Evolutionary conservation across 768 basidiomycete species (phyloP), one percentile per base, ranked within the genome.

Genomic region (Kwoniella sp.): DNA sequence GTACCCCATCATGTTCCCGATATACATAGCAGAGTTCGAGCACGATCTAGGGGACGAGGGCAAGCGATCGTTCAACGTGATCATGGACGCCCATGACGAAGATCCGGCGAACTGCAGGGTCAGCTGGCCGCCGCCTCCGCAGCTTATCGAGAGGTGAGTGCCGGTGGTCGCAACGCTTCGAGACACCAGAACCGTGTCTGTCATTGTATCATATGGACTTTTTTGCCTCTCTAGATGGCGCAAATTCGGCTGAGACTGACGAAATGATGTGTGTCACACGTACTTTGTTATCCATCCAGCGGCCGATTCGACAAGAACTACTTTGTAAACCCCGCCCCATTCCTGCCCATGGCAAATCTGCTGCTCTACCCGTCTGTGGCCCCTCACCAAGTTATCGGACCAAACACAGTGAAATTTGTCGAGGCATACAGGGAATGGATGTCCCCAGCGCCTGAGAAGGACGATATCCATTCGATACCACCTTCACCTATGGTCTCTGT

Each of bases 1-100:
- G 29, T 77, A 77, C 58, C 78, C 78, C 1, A 69, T 77, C 68
- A 74, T 74, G 66, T 75, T 79, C 50, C 78, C 78, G 20, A 70
- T 77, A 34, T 79, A 76, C 37, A 65, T 77, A 15, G 76, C 73
- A 8, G 73, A 79, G 34, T 75, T 75, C 45, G 71, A 74, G 51
- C 68, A 73, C 47, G 52, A 59, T 20, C 41, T 65, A 15, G 62
- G 68, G 26, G 67, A 67, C 26, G 66, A 64, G 8, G 70, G 63
- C 20, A 58, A 37, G 13, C 38, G 72, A 41, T 58, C 66, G 38
- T 75, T 73, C 53, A 65, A 68, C n/a, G 59, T 76, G 22, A 64
- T 76, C 26, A 72, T 79, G 73, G 75, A 76, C 54, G 77, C 77
- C 5, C 70, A 79, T 54, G 73, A 79, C 50, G 55, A 62, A 15